phyloP scores from a whole-genome alignment of 208 protist genomes.

The Acanthamoeba lenticulata region DNA sequence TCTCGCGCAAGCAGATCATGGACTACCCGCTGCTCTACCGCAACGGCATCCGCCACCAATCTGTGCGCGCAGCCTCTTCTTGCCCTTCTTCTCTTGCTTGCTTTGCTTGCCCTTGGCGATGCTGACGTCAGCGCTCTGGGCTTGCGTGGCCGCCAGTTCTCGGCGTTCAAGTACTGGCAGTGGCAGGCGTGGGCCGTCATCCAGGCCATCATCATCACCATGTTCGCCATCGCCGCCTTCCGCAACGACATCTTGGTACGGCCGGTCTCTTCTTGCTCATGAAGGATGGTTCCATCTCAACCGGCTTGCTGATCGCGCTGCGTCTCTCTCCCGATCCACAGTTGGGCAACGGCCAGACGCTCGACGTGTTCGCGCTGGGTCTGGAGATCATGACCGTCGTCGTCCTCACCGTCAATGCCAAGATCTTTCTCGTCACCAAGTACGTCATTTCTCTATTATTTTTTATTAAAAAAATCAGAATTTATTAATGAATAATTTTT shows the following conservation, averaged over 20 bases:
- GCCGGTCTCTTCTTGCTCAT: background rate
- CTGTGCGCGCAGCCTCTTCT: background rate
- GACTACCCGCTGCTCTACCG: background rate
- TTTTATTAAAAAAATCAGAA: background rate
- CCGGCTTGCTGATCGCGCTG: too few relatives aligned
- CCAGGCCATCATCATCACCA: background rate
- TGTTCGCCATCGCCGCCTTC: slow-evolving; percentile 24
- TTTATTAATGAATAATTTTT: background rate
- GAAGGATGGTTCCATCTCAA: too few relatives aligned
- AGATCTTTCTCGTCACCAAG: slow-evolving; percentile 9
- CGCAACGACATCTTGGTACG: slow-evolving; percentile 1
- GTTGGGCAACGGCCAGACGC: background rate
- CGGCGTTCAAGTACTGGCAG: background rate
- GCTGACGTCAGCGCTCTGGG: background rate
- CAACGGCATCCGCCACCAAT: background rate
- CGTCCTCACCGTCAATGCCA: background rate
- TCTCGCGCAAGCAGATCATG: background rate
- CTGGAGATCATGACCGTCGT: slow-evolving; percentile 5
- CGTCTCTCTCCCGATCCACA: too few relatives aligned
- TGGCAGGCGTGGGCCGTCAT: background rate
- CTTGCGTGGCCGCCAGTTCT: background rate
- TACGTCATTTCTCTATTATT: background rate
- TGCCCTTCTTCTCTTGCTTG: too few relatives aligned
- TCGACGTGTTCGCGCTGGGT: background rate
- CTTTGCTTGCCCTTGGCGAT: background rate